Conservation (phyloP, 2,329 filamentous ascomycete species). For the Mycosphaerella sp. region DNA sequence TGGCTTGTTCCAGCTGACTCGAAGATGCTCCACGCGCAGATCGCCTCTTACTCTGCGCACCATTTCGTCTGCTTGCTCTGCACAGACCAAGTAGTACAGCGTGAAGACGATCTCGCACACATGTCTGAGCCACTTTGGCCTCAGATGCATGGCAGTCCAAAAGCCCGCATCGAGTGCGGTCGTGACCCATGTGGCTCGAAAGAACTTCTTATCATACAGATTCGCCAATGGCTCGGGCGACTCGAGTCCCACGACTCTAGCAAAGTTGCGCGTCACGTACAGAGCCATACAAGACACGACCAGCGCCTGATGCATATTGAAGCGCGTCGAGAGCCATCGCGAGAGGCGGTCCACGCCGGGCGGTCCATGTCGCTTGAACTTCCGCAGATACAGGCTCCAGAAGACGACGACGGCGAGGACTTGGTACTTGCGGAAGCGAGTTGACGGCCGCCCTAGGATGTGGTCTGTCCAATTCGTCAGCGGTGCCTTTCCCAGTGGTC, state of each 20-base stretch:
- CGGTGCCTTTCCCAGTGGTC: background rate
- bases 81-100: conserved; percentile 83
- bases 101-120: conserved; percentile 78
- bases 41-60: conserved; percentile 82
- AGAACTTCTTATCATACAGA: conserved; percentile 87
- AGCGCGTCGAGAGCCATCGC: conserved; percentile 57
- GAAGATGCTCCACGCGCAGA: conserved; percentile 82
- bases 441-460: conserved; percentile 24
- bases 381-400: conserved; percentile 79
- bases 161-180: conserved; percentile 94
- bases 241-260: conserved; percentile 82
- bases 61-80: conserved; percentile 93
- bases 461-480: conserved; percentile 14
- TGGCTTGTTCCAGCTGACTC: conserved; percentile 92
- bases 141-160: conserved; percentile 96
- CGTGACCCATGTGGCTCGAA: conserved; percentile 92
- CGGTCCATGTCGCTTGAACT: conserved; percentile 82
- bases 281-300: conserved; percentile 84
- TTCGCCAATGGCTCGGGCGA: conserved; percentile 90
- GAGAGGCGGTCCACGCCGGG: conserved; percentile 67
- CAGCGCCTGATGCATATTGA: conserved; percentile 86
- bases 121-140: conserved; percentile 72
- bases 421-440: conserved; percentile 26
- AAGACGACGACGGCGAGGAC: conserved; percentile 86
- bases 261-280: conserved; percentile 88